Base-by-base conservation (phyloP, 768 basidiomycete species). In the Tylopilus balloui region DNA sequence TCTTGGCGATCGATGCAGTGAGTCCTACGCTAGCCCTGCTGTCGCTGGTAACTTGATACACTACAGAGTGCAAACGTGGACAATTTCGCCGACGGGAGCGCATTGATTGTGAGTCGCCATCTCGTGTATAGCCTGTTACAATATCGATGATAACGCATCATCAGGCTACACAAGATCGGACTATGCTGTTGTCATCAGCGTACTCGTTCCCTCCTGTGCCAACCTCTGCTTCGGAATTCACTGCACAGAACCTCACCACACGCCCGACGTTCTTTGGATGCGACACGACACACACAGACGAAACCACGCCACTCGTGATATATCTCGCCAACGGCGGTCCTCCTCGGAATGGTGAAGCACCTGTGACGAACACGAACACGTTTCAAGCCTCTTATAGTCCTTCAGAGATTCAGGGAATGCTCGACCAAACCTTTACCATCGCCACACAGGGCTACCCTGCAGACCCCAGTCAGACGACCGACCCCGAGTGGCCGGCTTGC, bases 241-340 rank as follows among this genome's bases (percentile, higher is more conserved):
- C 64, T 28, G 58, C 64, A n/a, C 66, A 68, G 32, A 69, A 69
- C 45, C 64, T 75, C 28, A 68, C 60, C 20, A 44, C 51, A 1
- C 64, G 65, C 6, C 74, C 74, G 9, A 73, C 72, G n/a, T 75
- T 79, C 65, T 77, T 76, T 57, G 77, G 75, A 4, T 76, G 77
- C 56, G 53, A 69, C 10, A 56, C 52, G 25, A 50, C 59, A 32
- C 60, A 40, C 23, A 50, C 59, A 32, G 60, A 40, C 23, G 53
- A 54, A 40, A 66, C 62, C 28, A 71, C 70, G 8, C 79, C 81
- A 3, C 58, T 82, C 31, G 56, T 83, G 17, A 71, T 83, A 45
- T 83, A 84, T 62, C 63, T 81, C 17, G 79, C 80, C 0, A 78
- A 77, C 55, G 77, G 78, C 21, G 75, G 74, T 1, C 62, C 72